Base-by-base conservation (phyloP, 2,329 filamentous ascomycete genomes). In the Epichloe bromicola region DNA sequence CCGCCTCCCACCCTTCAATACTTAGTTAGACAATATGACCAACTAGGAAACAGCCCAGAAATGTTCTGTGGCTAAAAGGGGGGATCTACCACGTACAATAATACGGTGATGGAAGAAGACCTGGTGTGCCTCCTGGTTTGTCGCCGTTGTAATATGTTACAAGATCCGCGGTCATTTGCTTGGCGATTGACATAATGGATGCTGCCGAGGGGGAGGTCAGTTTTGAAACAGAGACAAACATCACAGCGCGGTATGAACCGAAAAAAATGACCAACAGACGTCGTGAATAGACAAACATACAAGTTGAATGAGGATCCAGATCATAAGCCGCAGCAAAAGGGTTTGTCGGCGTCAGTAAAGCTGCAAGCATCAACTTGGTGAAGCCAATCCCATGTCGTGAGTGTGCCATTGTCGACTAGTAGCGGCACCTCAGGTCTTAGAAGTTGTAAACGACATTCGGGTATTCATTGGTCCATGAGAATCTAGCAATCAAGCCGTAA, bases 1-100 rank as follows among this genome's bases (percentile, higher is more conserved):
- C 86, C 11, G 74, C 83, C 67, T 86, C 84, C 86, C 82, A 89
- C 76, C 76, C 75, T 79, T 51, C 10, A 51, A 45, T 15, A 50
- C 33, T 33, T 48, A 30, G 30, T 52, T 46, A 45, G 49, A 49
- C 30, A 38, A 41, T 14, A 23, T 30, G 17, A 42, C 38, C 15
- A 37, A 30, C 12, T 10, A 3, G 8, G n/a, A 5, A 34, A 26
- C 8, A 8, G 30, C 26, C 11, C 20, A 23, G 17, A 41, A 23
- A 3, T 26, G 36, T 36, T 19, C 5, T 14, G 36, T 34, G n/a
- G 34, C 19, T n/a, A n/a, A 36, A 40, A 17, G 14, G 39, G 3
- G 11, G 7, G 5, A 5, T 19, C 15, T 33, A 6, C 26, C 17
- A 63, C 73, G 58, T 63, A 76, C 75, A 79, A 60, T 78, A 79